Conservation (phyloP, 2,329 filamentous ascomycete species). For the Alternaria postmessia region DNA sequence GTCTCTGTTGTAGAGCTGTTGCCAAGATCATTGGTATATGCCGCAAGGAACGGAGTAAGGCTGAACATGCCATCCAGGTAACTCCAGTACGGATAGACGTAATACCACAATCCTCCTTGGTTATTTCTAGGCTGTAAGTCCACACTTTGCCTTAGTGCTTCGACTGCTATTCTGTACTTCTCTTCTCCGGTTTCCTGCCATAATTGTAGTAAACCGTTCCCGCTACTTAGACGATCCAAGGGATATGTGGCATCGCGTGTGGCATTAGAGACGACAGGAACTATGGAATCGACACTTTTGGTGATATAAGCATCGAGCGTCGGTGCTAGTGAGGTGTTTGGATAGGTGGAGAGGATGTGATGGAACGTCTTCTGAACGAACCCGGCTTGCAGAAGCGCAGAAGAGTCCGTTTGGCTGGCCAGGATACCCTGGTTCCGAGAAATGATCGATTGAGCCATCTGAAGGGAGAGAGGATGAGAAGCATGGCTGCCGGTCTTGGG, state of each 20-base stretch:
- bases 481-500: conserved; percentile 2
- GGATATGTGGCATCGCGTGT: conserved; percentile 30
- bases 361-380: conserved; percentile 46
- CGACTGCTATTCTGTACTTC: conserved; percentile 18
- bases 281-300: background rate
- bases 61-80: conserved; percentile 65
- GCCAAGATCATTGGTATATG: conserved; percentile 22
- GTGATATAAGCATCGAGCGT: conserved; percentile 15
- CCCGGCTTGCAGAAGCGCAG: conserved; percentile 40
- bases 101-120: conserved; percentile 49
- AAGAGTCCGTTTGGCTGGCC: conserved; percentile 24
- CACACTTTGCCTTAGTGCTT: conserved; percentile 34
- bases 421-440: conserved; percentile 43
- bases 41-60: conserved; percentile 54
- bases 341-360: conserved; percentile 21
- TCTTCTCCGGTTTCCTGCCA: conserved; percentile 22
- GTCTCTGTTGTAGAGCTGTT: background rate
- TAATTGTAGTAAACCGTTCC: conserved; percentile 34
- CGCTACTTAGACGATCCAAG: conserved; percentile 44
- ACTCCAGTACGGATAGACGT: conserved; percentile 60
- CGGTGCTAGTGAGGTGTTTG: background rate
- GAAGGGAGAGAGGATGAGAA: conserved; percentile 19
- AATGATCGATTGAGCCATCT: conserved; percentile 43
- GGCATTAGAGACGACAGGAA: conserved; percentile 20
- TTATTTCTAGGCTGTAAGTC: conserved; percentile 38